Base-by-base conservation (phyloP, 176 grass and related monocot species). In the Echinochloa phyllopogon region DNA sequence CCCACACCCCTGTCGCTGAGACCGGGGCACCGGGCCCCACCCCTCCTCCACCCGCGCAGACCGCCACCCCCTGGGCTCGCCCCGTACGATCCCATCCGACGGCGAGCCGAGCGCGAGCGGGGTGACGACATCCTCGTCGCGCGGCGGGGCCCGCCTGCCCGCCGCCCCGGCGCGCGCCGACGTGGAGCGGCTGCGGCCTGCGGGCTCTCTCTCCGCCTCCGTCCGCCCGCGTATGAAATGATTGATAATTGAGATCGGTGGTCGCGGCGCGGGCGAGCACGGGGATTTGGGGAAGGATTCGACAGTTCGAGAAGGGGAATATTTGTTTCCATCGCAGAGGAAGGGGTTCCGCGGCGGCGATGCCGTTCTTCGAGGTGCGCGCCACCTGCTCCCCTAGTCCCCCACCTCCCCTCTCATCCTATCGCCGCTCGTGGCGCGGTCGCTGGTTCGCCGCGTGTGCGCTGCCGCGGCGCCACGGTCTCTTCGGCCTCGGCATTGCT, bases 351-450 rank as follows among this genome's bases (percentile, higher is more conserved):
- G 41, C 21, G 2, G 20, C 67, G 8, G 13, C 10, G 45, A 89
- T 94, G 84, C 82, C 65, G 42, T 65, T 90, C 82, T 86, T 92
- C 63, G 83, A 94, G 92, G 86, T 92, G 75, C 20, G 49, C 27
- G 51, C 48, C 63, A 24, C 63, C 47, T 57, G 17, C 36, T 25
- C 1, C 36, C 37, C 20, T 8, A 0, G 16, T n/a, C 2, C 10
- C 8, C 3, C 16, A n/a, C n/a, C 7, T 25, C 44, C 6, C 24
- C 0, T 14, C 37, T 25, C 12, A 42, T 43, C 55, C 42, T 23
- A 27, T 79, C 6, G 15, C 15, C 48, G 25, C 33, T 21, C 45
- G 78, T 81, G 78, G 78, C 78, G 47, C 27, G 18, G 21, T 1
- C 8, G 47, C 0, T 3, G 0, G 17, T 18, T 40, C 62, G 69